Base-by-base conservation (phyloP, 2,329 filamentous ascomycete genomes). In the Gaeumannomyces sp. region DNA sequence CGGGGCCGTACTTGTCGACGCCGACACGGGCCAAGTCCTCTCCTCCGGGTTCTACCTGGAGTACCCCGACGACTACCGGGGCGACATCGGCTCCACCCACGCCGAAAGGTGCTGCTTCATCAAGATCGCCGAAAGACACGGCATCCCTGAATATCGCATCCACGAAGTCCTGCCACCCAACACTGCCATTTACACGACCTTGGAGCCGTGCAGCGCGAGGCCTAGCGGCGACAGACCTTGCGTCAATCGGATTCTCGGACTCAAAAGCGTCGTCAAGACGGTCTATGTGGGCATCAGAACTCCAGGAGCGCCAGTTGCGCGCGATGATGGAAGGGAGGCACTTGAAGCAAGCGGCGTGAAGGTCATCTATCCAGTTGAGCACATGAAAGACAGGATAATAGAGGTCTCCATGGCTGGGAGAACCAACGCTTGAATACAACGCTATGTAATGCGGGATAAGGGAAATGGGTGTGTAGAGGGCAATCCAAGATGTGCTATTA, bases 91-190 rank as follows among this genome's bases (percentile, higher is more conserved):
- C 0, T 76, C 70, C 0, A 80, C 76, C 2, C 78, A 80, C 64
- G 76, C 77, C 1, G 78, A 79, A 65, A 76, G 79, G 29, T 78
- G 76, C 68, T 80, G 77, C 70, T 75, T 80, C 66, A 79, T 80
- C 68, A 80, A 81, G 70, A 71, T 79, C 6, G 76, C 76, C 29
- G 73, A 79, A 22, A 64, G 71, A 50, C 67, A 78, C 60, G 68
- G 70, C 29, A 60, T 80, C 5, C 69, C 72, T 0, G 77, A 80
- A 64, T 72, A 75, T 5, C 68, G 70, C 16, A 73, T 80, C 6
- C 65, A 69, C 13, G 67, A 74, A n/a, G 74, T 78, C 4, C 70
- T 81, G 3, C 76, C 77, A 0, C 27, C 69, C 2, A 76, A 78
- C 62, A 77, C 78, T 0, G 74, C 73, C 1, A 70, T 81, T 0